A percentile compares a stretch with the other conserved stretches of the same genome.
phyloP scores from a whole-genome alignment of 2,329 filamentous ascomycete genomes.

The Exserohilum rostratum region DNA sequence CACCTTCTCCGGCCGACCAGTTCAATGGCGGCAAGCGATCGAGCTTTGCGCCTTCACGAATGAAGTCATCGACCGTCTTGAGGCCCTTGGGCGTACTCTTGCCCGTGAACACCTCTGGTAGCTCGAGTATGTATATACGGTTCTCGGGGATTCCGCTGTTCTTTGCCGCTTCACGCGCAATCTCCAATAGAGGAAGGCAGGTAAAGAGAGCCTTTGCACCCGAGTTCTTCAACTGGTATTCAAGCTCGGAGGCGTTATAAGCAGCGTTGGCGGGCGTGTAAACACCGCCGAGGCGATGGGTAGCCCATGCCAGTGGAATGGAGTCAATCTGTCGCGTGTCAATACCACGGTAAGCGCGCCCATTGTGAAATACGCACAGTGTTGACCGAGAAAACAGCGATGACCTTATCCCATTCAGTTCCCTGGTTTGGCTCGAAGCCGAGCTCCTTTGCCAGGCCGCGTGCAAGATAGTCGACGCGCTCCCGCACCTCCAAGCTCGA shows the following conservation, averaged over 20 bases:
- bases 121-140: constrained; percentile 71
- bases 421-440: constrained; percentile 73
- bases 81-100: constrained; percentile 57
- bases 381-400: constrained; percentile 79
- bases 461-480: constrained; percentile 70
- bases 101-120: constrained; percentile 63
- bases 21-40: constrained; percentile 61
- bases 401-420: constrained; percentile 80
- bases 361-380: constrained; percentile 61
- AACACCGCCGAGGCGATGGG: constrained; percentile 76
- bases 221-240: constrained; percentile 73
- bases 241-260: constrained; percentile 72
- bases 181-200: constrained; percentile 68
- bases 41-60: constrained; percentile 64
- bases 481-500: constrained; percentile 67
- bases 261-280: constrained; percentile 76
- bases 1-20: constrained; percentile 69
- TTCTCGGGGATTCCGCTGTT: constrained; percentile 67
- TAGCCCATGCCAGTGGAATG: constrained; percentile 72
- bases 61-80: constrained; percentile 70
- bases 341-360: constrained; percentile 10
- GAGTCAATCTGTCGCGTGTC: constrained; percentile 68
- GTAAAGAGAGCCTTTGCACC: constrained; percentile 75
- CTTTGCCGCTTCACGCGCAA: constrained; percentile 68
- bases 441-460: constrained; percentile 72